Evolutionary conservation across 148 eudicot species (phyloP), one percentile per base, ranked within the genome.

Genomic region (Chenopodium formosanum): DNA sequence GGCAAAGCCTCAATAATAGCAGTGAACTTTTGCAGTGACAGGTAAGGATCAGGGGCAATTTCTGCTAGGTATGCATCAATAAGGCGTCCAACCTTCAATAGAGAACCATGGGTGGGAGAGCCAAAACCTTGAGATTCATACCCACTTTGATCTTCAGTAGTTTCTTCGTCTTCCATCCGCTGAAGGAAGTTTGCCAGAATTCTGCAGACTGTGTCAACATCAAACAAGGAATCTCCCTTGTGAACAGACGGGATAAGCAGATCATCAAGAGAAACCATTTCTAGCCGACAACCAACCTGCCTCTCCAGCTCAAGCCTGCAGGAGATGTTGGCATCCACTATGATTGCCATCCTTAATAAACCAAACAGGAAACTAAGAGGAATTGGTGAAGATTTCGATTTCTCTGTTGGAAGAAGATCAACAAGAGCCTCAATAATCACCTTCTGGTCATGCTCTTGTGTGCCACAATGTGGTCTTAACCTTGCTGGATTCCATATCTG

Each of bases 401-500:
- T 89, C 69, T 92, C 96, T 27, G 80, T 32, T 29, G 96, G 96
- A 65, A 92, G 83, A 58, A 92, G 88, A 63, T 78, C 82, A 8
- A 89, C 91, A 48, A 92, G 87, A 23, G 92, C 84, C 83, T 90
- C 93, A 40, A 92, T 83, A 70, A 90, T 90, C 58, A 73, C 84
- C 85, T 83, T 93, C 82, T 91, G 91, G 72, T 90, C 87, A 52
- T 78, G 86, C 34, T 87, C 88, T 53, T 85, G 64, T 34, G 83
- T 32, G 32, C 87, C 80, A 64, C 81, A 73, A 78, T 81, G 82
- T 65, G 89, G 74, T 64, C 82, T 74, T 44, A 82, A 37, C 63
- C 88, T 89, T 7, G 88, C 90, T 2, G 94, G 97, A 83, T 91
- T 91, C 94, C 89, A 87, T 63, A 88, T 88, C 83, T 88, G 91